Conservation (phyloP, 2,329 filamentous ascomycete genomes). For the Phyllosticta ampelicida region DNA sequence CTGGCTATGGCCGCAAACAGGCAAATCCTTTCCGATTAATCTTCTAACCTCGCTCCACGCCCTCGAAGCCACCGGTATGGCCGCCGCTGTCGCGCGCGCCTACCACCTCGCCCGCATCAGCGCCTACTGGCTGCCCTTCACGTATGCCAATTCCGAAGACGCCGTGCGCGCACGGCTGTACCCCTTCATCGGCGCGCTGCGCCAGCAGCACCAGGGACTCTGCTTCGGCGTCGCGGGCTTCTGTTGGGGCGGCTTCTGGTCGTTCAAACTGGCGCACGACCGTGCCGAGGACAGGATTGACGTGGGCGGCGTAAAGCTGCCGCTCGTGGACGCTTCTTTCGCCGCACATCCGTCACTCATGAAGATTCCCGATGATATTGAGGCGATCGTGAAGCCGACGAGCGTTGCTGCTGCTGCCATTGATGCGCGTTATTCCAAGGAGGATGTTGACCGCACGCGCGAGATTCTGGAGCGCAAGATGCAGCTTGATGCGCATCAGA, state of each 20-base stretch:
- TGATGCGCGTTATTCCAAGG: conserved; percentile 18
- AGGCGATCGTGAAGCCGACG: conserved; percentile 22
- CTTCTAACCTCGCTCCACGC: conserved; percentile 22
- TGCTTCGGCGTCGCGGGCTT: conserved; percentile 25
- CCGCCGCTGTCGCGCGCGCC: conserved; percentile 22
- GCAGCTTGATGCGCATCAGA: conserved; percentile 19
- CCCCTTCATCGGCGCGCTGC: conserved; percentile 12
- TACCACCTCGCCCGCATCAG: conserved; percentile 14
- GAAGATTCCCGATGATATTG: conserved; percentile 24
- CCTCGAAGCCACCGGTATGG: conserved; percentile 19
- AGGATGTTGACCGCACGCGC: conserved; percentile 23
- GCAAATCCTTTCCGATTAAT: not conserved
- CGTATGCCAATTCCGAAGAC: not conserved
- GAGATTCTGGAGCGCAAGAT: conserved; percentile 18
- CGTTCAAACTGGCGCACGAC: conserved; percentile 1
- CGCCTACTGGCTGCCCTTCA: not conserved
- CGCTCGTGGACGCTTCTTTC: conserved; percentile 22
- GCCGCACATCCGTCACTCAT: conserved; percentile 26
- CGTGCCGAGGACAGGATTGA: not conserved
- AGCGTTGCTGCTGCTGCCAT: conserved; percentile 24
- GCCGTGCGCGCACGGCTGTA: not conserved
- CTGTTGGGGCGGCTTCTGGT: conserved; percentile 18
- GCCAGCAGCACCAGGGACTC: conserved; percentile 16
- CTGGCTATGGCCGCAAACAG: not conserved
- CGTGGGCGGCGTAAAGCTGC: not conserved